phyloP scores from a whole-genome alignment of 1,139 yeast species.

The Zygoascus sp. region DNA sequence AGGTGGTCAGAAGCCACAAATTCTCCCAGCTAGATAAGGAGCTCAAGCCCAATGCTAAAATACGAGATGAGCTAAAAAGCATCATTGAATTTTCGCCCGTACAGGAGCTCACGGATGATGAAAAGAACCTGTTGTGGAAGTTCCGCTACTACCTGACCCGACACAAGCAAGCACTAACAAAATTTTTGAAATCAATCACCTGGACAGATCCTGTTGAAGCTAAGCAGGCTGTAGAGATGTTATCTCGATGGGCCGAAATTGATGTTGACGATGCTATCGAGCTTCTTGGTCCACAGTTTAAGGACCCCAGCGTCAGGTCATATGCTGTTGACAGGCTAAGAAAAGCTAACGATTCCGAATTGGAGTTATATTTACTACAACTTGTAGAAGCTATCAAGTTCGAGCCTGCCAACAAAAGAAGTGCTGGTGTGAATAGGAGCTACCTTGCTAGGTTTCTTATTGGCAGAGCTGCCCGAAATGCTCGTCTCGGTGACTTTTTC shows the following conservation, averaged over 20 bases:
- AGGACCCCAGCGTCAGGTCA: conserved; percentile 54
- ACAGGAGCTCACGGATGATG: conserved; percentile 72
- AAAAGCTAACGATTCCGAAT: conserved; percentile 73
- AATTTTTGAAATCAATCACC: conserved; percentile 79
- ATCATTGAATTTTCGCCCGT: conserved; percentile 80
- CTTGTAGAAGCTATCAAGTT: conserved; percentile 89
- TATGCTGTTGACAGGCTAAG: conserved; percentile 84
- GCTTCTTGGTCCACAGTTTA: conserved; percentile 69
- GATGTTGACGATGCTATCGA: conserved; percentile 94
- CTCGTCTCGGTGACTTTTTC: conserved; percentile 69
- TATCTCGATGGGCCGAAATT: conserved; percentile 64
- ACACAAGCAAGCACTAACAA: conserved; percentile 71
- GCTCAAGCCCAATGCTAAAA: conserved; percentile 80
- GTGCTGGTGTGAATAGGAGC: conserved; percentile 28
- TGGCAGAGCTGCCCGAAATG: conserved; percentile 62
- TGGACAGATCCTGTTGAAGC: conserved; percentile 85
- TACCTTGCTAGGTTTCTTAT: conserved; percentile 79
- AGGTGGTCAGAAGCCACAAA: conserved; percentile 73
- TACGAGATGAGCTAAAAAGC: conserved; percentile 64
- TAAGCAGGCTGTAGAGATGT: conserved; percentile 62
- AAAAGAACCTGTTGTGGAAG: conserved; percentile 87
- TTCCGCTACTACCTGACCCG: conserved; percentile 80
- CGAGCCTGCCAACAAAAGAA: conserved; percentile 38
- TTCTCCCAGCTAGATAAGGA: conserved; percentile 76
- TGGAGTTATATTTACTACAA: conserved; percentile 78